Conservation (phyloP, 805 yeast species). For the Kuraishia floccosa region DNA sequence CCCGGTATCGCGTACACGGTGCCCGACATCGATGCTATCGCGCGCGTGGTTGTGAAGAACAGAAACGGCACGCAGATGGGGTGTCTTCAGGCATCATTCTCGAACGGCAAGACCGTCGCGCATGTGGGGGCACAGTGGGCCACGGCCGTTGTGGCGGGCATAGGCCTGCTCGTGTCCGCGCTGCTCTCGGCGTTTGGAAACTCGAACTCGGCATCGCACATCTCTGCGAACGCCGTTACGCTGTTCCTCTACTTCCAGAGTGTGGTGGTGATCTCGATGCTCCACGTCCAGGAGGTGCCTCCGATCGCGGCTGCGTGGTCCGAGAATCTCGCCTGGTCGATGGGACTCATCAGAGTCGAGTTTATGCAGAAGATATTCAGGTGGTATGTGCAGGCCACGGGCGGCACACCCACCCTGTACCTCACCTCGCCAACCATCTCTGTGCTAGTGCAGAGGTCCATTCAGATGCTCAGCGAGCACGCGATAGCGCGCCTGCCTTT, state of each 20-base stretch:
- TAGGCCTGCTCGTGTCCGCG: conserved; percentile 79
- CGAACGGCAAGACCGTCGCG: conserved; percentile 72
- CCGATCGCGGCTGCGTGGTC: conserved; percentile 92
- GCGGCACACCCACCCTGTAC: conserved; percentile 71
- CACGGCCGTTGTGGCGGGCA: conserved; percentile 81
- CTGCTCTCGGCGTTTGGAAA: conserved; percentile 76
- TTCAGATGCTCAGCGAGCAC: conserved; percentile 10
- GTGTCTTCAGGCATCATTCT: conserved; percentile 65
- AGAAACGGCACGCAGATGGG: conserved; percentile 34
- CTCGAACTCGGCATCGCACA: conserved; percentile 80
- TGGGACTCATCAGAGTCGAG: conserved; percentile 69
- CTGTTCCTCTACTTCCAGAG: conserved; percentile 82
- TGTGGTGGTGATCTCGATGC: conserved; percentile 76
- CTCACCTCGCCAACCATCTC: conserved; percentile 50
- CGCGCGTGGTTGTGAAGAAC: conserved; percentile 35
- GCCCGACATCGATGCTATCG: conserved; percentile 80
- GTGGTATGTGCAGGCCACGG: conserved; percentile 83
- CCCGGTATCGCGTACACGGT: conserved; percentile 83
- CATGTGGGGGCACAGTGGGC: conserved; percentile 87
- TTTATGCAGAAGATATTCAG: conserved; percentile 83
- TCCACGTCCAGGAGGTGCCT: conserved; percentile 76
- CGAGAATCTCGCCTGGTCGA: conserved; percentile 88
- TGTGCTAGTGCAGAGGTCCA: conserved; percentile 66
- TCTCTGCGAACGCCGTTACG: conserved; percentile 78
- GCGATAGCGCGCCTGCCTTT: conserved; percentile 8